Conservation (phyloP, 345 rosid genomes). For the Raphanus raphanistrum region DNA sequence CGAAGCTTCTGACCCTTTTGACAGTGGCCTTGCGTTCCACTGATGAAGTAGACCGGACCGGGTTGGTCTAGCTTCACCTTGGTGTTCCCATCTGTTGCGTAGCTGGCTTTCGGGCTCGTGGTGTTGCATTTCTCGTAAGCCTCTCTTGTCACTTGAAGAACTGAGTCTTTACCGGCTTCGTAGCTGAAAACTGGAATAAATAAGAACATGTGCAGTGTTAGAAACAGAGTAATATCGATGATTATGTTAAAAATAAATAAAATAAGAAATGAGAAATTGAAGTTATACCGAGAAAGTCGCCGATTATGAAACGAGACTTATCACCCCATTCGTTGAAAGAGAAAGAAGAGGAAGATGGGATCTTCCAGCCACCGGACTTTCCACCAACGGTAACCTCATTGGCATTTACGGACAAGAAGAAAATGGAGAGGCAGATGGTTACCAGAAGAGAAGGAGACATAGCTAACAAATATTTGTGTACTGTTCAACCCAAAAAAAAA, state of each 20-base stretch:
- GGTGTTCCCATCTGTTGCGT: conserved; percentile 33
- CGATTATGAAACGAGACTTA: not conserved
- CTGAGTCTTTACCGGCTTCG: conserved; percentile 59
- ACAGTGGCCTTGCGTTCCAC: conserved; percentile 45
- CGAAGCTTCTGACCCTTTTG: conserved; percentile 44
- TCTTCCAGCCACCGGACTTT: not conserved
- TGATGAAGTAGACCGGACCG: conserved; percentile 42
- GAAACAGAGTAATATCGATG: conserved; percentile 11
- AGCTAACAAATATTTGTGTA: not conserved
- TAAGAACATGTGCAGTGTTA: not conserved
- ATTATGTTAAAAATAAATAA: not conserved
- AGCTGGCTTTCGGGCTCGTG: conserved; percentile 31
- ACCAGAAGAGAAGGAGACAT: not conserved
- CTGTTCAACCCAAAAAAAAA: too few species aligned
- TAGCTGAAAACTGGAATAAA: conserved; percentile 57
- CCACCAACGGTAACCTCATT: not conserved
- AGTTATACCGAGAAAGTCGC: not conserved
- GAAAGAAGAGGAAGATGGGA: not conserved
- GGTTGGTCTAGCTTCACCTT: conserved; percentile 37
- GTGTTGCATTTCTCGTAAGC: conserved; percentile 42
- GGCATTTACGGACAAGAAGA: not conserved
- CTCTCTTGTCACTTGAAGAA: conserved; percentile 36
- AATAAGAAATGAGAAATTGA: not conserved
- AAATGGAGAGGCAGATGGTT: not conserved
- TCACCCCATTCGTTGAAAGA: not conserved